These are phyloP conservation scores for Scheffersomyces illinoinensis DNA, from an alignment of 1,139 yeast species.

Conservation along the genomic window DNA sequence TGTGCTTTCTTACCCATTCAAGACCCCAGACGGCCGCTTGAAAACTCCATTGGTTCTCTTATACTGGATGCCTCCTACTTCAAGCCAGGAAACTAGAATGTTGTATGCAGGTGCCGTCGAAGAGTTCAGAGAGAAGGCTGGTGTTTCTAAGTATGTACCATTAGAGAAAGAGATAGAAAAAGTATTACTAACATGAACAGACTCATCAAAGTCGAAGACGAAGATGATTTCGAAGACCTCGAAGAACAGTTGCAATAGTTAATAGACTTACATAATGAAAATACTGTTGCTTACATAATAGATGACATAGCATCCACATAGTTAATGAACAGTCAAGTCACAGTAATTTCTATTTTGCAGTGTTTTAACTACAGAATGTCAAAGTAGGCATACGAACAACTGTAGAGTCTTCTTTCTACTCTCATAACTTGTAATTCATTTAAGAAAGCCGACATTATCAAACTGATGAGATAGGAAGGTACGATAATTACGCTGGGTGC, in stretches of 20 bases:
- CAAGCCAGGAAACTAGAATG: conserved; percentile 79
- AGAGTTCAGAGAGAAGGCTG: conserved; percentile 72
- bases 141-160: conserved; percentile 60
- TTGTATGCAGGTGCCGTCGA: conserved; percentile 89
- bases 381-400: no score
- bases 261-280: conserved; percentile 1
- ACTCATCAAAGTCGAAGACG: conserved; percentile 57
- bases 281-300: not conserved
- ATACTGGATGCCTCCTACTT: conserved; percentile 85
- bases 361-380: no score
- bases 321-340: not conserved
- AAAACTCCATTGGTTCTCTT: conserved; percentile 73
- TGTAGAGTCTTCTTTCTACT: no score
- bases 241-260: conserved; percentile 21
- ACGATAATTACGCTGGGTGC: not conserved
- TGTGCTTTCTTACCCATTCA: conserved; percentile 75
- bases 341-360: no score
- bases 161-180: not conserved
- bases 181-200: conserved; percentile 31
- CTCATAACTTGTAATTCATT: not conserved
- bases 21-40: conserved; percentile 68
- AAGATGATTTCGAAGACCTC: conserved; percentile 60
- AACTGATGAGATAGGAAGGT: not conserved
- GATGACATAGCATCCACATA: not conserved
- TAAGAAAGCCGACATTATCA: not conserved